phyloP scores from a whole-genome alignment of 305 asterid genomes.

The Vinca major region DNA sequence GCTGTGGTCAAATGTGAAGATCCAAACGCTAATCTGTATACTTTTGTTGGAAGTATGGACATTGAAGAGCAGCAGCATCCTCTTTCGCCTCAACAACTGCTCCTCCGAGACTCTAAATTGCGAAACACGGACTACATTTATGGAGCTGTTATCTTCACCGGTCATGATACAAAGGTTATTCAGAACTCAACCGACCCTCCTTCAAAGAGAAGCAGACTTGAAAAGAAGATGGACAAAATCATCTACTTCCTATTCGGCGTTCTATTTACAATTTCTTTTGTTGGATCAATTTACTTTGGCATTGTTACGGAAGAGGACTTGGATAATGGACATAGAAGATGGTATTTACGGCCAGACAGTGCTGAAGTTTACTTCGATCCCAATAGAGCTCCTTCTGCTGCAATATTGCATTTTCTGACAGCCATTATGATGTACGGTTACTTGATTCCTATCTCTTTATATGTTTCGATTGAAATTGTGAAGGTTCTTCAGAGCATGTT shows the following conservation, averaged over 20 bases:
- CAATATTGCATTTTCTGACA: slow-evolving; percentile 64
- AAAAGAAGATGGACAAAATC: slow-evolving; percentile 70
- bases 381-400: slow-evolving; percentile 53
- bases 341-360: slow-evolving; percentile 62
- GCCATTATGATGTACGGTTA: slow-evolving; percentile 70
- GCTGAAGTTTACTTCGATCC: slow-evolving; percentile 71
- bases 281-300: slow-evolving; percentile 74
- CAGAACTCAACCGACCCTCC: slow-evolving; percentile 86
- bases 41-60: slow-evolving; percentile 73
- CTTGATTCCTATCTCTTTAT: slow-evolving; percentile 82
- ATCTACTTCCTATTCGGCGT: slow-evolving; percentile 59
- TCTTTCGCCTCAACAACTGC: slow-evolving; percentile 75
- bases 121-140: slow-evolving; percentile 66
- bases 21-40: slow-evolving; percentile 75
- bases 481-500: slow-evolving; percentile 88
- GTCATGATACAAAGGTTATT: slow-evolving; percentile 81
- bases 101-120: slow-evolving; percentile 66
- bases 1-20: slow-evolving; percentile 74
- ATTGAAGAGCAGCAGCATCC: slow-evolving; percentile 43
- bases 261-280: slow-evolving; percentile 45
- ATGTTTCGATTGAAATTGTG: slow-evolving; percentile 82
- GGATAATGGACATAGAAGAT: slow-evolving; percentile 41
- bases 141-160: slow-evolving; percentile 78
- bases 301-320: slow-evolving; percentile 48
- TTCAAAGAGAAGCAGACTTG: slow-evolving; percentile 72